Evolutionary conservation across 192 early-diverging fungal species (phyloP).

Genomic region (Mortierella alpina): DNA sequence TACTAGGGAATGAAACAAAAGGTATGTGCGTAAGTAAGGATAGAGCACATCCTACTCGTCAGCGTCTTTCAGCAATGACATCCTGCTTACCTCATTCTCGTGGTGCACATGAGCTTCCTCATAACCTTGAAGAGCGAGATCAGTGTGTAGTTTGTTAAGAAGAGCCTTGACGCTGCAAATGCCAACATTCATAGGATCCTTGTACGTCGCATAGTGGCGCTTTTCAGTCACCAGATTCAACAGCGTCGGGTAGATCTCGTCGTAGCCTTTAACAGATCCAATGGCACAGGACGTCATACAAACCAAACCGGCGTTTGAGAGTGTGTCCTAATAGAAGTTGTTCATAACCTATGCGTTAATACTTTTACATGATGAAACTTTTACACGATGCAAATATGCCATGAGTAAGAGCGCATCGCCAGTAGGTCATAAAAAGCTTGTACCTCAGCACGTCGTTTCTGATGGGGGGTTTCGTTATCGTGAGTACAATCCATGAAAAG

Average conservation of each 20-base stretch:
- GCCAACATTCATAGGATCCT: constrained; percentile 64
- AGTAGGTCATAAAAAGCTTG: background rate
- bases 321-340: constrained; percentile 71
- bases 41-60: background rate
- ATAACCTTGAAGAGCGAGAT: constrained; percentile 87
- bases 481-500: constrained; percentile 99
- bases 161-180: constrained; percentile 66
- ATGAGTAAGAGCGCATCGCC: background rate
- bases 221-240: constrained; percentile 92
- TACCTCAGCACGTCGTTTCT: constrained; percentile 82
- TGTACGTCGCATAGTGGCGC: constrained; percentile 77
- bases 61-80: background rate
- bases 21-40: constrained; percentile 1
- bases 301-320: constrained; percentile 92
- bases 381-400: no score
- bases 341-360: background rate
- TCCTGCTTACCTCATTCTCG: constrained; percentile 78
- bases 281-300: constrained; percentile 91
- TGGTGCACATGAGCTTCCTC: constrained; percentile 96
- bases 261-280: constrained; percentile 98
- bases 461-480: constrained; percentile 96
- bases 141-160: constrained; percentile 80
- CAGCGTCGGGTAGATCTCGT: constrained; percentile 90
- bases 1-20: constrained; percentile 61
- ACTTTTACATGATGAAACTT: no score